phyloP scores from a whole-genome alignment of 805 yeast genomes.

The Lipomyces starkeyi region DNA sequence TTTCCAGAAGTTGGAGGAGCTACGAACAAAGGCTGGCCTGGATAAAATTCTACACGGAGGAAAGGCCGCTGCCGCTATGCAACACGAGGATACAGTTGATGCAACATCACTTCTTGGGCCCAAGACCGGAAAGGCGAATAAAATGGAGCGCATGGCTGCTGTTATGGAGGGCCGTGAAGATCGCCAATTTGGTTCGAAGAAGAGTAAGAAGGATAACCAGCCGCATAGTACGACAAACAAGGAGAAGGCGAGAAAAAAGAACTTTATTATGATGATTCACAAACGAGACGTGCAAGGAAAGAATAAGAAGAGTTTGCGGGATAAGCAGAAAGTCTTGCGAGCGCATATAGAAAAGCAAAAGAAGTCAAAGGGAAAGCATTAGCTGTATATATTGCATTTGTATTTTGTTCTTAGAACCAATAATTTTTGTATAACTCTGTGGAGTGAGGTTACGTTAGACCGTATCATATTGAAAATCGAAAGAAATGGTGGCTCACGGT shows the following conservation, averaged over 20 bases:
- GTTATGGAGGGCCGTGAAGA: constrained; percentile 93
- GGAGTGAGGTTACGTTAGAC: not conserved
- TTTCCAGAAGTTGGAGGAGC: constrained; percentile 91
- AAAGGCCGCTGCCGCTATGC: constrained; percentile 45
- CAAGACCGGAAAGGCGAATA: constrained; percentile 75
- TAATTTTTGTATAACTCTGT: not conserved
- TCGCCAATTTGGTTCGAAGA: constrained; percentile 87
- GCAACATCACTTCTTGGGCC: constrained; percentile 78
- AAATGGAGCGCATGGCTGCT: constrained; percentile 88
- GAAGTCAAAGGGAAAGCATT: constrained; percentile 51
- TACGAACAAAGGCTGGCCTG: constrained; percentile 82
- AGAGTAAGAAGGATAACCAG: constrained; percentile 71
- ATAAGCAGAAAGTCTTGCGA: constrained; percentile 81
- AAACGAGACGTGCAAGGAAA: constrained; percentile 94
- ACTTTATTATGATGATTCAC: constrained; percentile 98
- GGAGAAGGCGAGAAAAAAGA: constrained; percentile 98
- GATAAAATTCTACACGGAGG: constrained; percentile 70
- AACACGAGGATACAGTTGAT: constrained; percentile 85
- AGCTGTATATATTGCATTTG: not conserved
- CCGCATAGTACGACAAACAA: constrained; percentile 90
- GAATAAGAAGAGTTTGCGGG: constrained; percentile 85
- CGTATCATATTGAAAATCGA: not conserved
- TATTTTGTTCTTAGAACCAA: not conserved
- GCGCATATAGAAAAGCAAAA: constrained; percentile 92
- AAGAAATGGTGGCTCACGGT: not conserved